A percentile compares a stretch with the other conserved stretches of the same genome.
Evolutionary conservation across 768 basidiomycete genomes (phyloP).

Genomic region (Trametes cingulata): DNA sequence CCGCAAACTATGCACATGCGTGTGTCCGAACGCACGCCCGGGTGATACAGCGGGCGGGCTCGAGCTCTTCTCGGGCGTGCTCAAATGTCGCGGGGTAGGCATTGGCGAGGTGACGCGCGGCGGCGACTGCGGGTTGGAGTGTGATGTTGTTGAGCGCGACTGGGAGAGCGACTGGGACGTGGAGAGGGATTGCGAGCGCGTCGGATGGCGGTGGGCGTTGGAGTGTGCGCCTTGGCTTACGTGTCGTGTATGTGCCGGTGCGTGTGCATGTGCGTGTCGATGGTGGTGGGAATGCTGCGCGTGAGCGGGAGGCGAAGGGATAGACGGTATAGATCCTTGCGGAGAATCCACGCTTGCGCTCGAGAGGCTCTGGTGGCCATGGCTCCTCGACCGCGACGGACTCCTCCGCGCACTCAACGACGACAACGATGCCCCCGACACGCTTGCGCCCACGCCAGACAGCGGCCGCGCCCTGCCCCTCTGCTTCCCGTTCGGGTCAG

Average conservation of each 20-base stretch:
- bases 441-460: conserved; percentile 10
- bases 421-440: conserved; percentile 17
- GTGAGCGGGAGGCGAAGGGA: conserved; percentile 68
- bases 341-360: conserved; percentile 70
- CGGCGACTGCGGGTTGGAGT: conserved; percentile 17
- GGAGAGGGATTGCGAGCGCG: conserved; percentile 10
- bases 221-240: conserved; percentile 2
- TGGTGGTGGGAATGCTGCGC: conserved; percentile 39
- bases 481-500: conserved; percentile 27
- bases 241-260: neutral
- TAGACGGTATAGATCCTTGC: conserved; percentile 78
- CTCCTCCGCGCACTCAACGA: conserved; percentile 35
- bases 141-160: conserved; percentile 1
- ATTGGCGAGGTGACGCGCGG: conserved; percentile 11
- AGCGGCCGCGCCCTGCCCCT: conserved; percentile 21
- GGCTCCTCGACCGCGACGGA: conserved; percentile 44
- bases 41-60: conserved; percentile 63
- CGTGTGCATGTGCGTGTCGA: conserved; percentile 10
- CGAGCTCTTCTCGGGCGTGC: conserved; percentile 56
- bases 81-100: conserved; percentile 28
- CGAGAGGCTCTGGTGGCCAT: conserved; percentile 72
- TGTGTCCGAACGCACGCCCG: conserved; percentile 53
- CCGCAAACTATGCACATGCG: conserved; percentile 7
- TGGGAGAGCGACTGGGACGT: conserved; percentile 9
- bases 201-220: neutral